These are phyloP conservation scores for Xylaria sp. DNA, from an alignment of 2,329 filamentous ascomycete genomes.

Conservation along the genomic window DNA sequence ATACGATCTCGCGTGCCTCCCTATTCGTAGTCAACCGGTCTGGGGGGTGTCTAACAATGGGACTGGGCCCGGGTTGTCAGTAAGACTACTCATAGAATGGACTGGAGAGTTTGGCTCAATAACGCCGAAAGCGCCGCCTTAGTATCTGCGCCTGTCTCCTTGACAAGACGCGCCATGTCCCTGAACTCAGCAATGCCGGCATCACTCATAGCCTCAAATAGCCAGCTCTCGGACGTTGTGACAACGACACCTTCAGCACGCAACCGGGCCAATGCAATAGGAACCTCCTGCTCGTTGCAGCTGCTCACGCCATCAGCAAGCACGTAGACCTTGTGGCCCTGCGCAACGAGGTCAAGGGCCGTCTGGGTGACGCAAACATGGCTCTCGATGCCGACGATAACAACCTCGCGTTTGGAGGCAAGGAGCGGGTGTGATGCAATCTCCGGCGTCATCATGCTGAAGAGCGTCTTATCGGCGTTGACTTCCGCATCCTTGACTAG, in stretches of 20 bases:
- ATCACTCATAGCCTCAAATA: constrained; percentile 88
- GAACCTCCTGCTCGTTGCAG: constrained; percentile 76
- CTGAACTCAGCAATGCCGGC: constrained; percentile 68
- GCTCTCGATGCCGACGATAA: constrained; percentile 84
- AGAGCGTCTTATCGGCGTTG: constrained; percentile 78
- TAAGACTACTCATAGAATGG: too few species aligned
- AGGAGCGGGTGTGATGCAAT: constrained; percentile 38
- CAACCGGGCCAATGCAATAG: constrained; percentile 70
- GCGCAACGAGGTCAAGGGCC: constrained; percentile 63
- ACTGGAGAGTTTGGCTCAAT: constrained; percentile 38
- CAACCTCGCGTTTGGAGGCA: constrained; percentile 49
- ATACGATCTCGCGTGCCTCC: too few species aligned
- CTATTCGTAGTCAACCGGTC: too few species aligned
- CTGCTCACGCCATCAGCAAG: constrained; percentile 86
- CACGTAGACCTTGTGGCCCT: constrained; percentile 77
- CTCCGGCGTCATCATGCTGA: constrained; percentile 78
- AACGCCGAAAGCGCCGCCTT: constrained; percentile 62
- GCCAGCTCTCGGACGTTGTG: constrained; percentile 80
- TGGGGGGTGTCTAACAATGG: too few species aligned
- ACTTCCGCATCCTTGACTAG: constrained; percentile 48
- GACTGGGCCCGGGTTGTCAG: too few species aligned
- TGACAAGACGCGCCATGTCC: constrained; percentile 68
- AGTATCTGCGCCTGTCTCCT: constrained; percentile 67
- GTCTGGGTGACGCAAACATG: constrained; percentile 97
- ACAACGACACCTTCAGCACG: constrained; percentile 70